These are phyloP conservation scores for Silybum marianum DNA, from an alignment of 129 eudicot genomes.

Conservation along the genomic window DNA sequence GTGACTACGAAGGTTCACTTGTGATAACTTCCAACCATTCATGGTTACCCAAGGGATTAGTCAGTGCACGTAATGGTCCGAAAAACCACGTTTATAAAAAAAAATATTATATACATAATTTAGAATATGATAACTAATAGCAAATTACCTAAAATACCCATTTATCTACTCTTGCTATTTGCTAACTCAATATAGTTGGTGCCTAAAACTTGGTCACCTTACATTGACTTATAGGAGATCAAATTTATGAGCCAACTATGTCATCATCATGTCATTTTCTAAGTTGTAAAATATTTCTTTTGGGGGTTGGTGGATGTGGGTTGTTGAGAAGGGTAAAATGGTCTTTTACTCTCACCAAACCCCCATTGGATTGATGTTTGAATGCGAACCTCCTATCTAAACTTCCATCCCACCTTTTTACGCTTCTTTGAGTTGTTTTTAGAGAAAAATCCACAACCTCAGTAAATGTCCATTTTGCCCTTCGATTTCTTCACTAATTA, in stretches of 20 bases:
- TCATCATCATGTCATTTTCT: constrained; percentile 24
- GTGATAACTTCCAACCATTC: too few species aligned
- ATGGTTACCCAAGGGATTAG: too few species aligned
- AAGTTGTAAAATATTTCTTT: not conserved
- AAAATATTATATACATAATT: too few species aligned
- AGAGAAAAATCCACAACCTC: too few species aligned
- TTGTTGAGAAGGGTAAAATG: constrained; percentile 24
- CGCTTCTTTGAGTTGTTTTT: too few species aligned
- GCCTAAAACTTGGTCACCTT: not conserved
- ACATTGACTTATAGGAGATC: not conserved
- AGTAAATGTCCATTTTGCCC: not conserved
- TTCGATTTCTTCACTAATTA: too few species aligned
- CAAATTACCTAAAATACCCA: not conserved
- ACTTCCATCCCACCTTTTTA: not conserved
- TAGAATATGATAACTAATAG: too few species aligned
- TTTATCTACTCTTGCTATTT: not conserved
- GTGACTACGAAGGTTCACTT: too few species aligned
- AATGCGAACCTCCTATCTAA: not conserved
- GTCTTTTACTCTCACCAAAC: constrained; percentile 31
- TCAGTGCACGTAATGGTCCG: too few species aligned
- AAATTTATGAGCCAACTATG: constrained; percentile 7
- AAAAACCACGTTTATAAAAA: too few species aligned
- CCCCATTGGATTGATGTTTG: constrained; percentile 3
- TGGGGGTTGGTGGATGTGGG: constrained; percentile 12
- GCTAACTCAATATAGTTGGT: not conserved